Conservation (phyloP, 345 rosid genomes). For the Triadica sebifera region DNA sequence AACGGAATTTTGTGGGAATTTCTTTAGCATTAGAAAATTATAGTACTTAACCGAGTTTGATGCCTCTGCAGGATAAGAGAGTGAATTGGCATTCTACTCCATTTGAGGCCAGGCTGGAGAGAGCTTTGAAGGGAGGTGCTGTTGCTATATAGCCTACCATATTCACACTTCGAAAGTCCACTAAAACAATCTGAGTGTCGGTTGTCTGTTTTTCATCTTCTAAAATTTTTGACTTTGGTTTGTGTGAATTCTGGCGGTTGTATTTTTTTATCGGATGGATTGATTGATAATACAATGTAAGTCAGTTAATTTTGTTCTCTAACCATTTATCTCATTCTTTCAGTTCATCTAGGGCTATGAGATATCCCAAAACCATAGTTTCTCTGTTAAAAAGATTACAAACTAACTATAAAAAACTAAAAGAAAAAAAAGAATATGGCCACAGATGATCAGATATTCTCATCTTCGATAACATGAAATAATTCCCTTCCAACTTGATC, state of each 20-base stretch:
- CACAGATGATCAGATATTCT: neutral
- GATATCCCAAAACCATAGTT: too few species aligned
- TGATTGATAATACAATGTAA: constrained; percentile 9
- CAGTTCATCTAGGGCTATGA: neutral
- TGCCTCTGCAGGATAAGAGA: constrained; percentile 71
- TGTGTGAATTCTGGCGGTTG: constrained; percentile 17
- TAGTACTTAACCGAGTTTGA: constrained; percentile 14
- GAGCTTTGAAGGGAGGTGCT: constrained; percentile 59
- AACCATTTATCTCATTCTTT: neutral
- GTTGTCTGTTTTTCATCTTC: neutral
- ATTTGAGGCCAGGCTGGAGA: constrained; percentile 87
- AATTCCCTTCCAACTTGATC: constrained; percentile 1
- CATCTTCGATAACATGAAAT: neutral
- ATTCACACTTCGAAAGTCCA: constrained; percentile 8
- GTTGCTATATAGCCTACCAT: neutral
- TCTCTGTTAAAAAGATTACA: too few species aligned
- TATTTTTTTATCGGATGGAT: constrained; percentile 19
- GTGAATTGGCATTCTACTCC: constrained; percentile 96
- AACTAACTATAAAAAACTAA: neutral
- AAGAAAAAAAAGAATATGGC: neutral
- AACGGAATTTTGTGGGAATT: constrained; percentile 15
- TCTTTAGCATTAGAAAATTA: constrained; percentile 5
- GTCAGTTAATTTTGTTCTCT: neutral
- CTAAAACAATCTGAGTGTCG: neutral
- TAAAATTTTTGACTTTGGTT: neutral